Evolutionary conservation across 768 basidiomycete genomes (phyloP), one percentile per base, ranked within the genome.

Genomic region (Hypsizygus marmoreus): DNA sequence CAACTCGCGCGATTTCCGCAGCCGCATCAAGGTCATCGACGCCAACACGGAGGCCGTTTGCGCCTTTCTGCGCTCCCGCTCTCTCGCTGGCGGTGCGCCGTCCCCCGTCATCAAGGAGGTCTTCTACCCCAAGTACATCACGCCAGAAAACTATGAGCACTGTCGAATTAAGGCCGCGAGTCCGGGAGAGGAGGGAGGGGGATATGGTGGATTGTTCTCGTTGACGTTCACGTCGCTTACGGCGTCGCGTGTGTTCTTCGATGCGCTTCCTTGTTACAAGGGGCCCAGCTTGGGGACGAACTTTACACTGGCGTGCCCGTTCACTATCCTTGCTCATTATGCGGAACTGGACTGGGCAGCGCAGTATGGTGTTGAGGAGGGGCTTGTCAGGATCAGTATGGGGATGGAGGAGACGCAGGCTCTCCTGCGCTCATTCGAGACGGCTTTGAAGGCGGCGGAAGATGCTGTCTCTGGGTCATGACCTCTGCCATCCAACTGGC

Each of bases 291-390:
- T 91, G 7, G 95, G 95, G 2, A 97, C 95, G 16, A 97, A 92
- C 74, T 97, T 97, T 64, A 97, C 95, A 2, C 76, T 98, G 23
- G 92, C 93, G 24, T 94, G 85, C 54, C 95, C 95, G 19, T 98
- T 91, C 62, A 90, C 91, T 8, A 83, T 98, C 47, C 74, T 99
- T 19, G 95, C 91, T 28, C 95, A 98, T 65, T 97, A 82, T 54
- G 61, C 69, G 1, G 95, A 99, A 66, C 69, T 95, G 51, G 90
- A 88, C 28, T 99, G 95, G 95, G 95, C 95, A 12, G 84, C 80
- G 39, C 69, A 75, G 50, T 95, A 81, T 66, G 94, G 91, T 14
- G 91, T 99, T 10, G 91, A 95, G 58, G 71, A 71, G 42, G 84
- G 82, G 4, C 67, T 99, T 33, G 90, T 99, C 8, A 75, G 95